A percentile compares a stretch with the other conserved stretches of the same genome.
phyloP scores from a whole-genome alignment of 2,329 filamentous ascomycete genomes.

The Fusarium chaquense region DNA sequence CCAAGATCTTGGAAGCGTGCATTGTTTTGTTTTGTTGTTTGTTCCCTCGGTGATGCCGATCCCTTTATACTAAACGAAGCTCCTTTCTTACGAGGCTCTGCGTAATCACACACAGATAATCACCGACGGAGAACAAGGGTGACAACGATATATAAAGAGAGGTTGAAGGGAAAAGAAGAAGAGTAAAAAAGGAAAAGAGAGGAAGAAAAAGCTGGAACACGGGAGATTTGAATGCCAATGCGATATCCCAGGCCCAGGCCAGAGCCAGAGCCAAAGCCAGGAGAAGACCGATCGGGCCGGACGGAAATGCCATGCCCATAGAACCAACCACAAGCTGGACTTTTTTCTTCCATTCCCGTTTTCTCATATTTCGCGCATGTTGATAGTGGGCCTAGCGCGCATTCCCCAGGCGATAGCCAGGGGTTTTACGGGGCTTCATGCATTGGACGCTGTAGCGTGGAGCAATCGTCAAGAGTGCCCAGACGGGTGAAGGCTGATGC shows the following conservation, averaged over 20 bases:
- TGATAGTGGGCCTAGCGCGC: constrained; percentile 21
- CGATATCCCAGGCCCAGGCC: not conserved
- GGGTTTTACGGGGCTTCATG: constrained; percentile 29
- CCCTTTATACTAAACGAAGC: constrained; percentile 7
- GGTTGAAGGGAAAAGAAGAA: constrained; percentile 7
- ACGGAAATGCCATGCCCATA: constrained; percentile 26
- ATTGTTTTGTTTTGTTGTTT: constrained; percentile 43
- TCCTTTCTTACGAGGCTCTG: constrained; percentile 18
- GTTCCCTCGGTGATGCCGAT: constrained; percentile 9
- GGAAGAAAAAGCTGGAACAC: constrained; percentile 23
- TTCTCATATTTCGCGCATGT: constrained; percentile 30
- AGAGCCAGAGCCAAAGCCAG: constrained; percentile 17
- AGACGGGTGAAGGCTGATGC: constrained; percentile 4
- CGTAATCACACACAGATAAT: not conserved
- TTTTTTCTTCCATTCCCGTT: constrained; percentile 25
- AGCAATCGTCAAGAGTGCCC: constrained; percentile 23
- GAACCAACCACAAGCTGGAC: constrained; percentile 41
- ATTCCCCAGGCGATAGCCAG: constrained; percentile 32
- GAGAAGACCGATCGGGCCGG: constrained; percentile 38
- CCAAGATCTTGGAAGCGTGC: constrained; percentile 50
- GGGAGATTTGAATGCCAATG: constrained; percentile 32
- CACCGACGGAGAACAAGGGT: constrained; percentile 35
- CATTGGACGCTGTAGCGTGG: constrained; percentile 27
- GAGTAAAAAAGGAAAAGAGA: not conserved
- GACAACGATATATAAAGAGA: constrained; percentile 11